Evolutionary conservation across 352 stramenopile species (phyloP).

Genomic region (Globisporangium middletonii): DNA sequence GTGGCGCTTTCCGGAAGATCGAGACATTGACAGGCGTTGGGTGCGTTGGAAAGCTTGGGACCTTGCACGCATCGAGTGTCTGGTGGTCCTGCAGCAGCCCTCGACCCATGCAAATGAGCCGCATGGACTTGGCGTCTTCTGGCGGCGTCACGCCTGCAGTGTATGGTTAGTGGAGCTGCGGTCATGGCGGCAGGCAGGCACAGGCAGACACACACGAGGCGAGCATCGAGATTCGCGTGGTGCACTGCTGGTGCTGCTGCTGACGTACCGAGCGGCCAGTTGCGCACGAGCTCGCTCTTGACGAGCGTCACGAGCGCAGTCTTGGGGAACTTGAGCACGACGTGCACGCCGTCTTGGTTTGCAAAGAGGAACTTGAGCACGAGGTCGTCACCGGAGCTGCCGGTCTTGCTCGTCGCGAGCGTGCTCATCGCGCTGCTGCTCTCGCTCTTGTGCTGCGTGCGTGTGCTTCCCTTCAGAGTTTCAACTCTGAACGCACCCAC

Average conservation of each 20-base stretch:
- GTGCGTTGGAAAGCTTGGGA: slow-evolving; percentile 92
- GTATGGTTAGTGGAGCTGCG: not conserved
- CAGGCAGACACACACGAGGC: not conserved
- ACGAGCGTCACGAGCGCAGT: slow-evolving; percentile 40
- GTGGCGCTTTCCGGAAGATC: slow-evolving; percentile 44
- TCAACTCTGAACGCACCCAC: not conserved
- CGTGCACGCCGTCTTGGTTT: slow-evolving; percentile 70
- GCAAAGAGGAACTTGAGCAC: slow-evolving; percentile 83
- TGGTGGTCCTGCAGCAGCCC: slow-evolving; percentile 89
- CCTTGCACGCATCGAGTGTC: slow-evolving; percentile 72
- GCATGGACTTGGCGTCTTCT: slow-evolving; percentile 58
- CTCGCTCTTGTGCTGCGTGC: not conserved
- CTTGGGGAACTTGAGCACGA: slow-evolving; percentile 54
- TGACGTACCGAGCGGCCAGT: slow-evolving; percentile 52
- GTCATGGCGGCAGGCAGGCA: not conserved
- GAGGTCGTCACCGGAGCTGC: slow-evolving; percentile 47
- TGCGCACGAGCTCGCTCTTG: slow-evolving; percentile 60
- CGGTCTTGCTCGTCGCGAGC: slow-evolving; percentile 11
- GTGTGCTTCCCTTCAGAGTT: not conserved
- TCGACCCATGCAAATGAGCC: slow-evolving; percentile 94
- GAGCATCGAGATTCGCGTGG: not conserved
- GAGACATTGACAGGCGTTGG: slow-evolving; percentile 94
- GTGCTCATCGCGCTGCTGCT: slow-evolving; percentile 6
- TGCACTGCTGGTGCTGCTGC: no score
- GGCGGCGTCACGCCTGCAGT: slow-evolving; percentile 34